Conservation (phyloP, 371 early-diverging fungal species). For the Rhizomucor miehei region DNA sequence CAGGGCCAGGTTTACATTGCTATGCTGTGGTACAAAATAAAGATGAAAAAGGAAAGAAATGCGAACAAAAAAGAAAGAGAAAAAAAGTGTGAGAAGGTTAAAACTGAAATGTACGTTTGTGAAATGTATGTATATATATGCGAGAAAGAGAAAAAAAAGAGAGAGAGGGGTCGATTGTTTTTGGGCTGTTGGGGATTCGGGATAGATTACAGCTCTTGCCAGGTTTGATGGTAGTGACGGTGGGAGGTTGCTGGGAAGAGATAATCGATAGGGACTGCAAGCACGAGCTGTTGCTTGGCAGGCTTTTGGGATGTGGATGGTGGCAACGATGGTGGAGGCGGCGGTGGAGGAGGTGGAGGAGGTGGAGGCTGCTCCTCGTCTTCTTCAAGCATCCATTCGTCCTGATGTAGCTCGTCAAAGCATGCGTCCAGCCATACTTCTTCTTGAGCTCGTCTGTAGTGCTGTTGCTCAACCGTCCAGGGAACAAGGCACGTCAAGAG, state of each 20-base stretch:
- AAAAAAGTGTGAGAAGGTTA: conserved; percentile 6
- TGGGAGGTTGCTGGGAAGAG: neutral
- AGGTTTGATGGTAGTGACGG: neutral
- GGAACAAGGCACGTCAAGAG: conserved; percentile 18
- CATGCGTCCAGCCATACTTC: conserved; percentile 40
- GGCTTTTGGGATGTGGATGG: neutral
- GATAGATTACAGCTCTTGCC: neutral
- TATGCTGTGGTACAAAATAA: conserved; percentile 3
- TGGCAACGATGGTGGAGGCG: neutral
- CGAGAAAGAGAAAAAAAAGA: no score
- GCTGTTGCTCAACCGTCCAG: conserved; percentile 2
- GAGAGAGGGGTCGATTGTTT: conserved; percentile 2
- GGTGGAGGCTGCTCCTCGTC: neutral
- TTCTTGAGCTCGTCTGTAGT: conserved; percentile 22
- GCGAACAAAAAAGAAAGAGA: neutral
- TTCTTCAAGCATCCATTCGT: conserved; percentile 16
- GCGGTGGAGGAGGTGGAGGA: no score
- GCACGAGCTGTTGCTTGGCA: conserved; percentile 1
- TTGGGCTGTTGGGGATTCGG: conserved; percentile 1
- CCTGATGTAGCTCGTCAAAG: conserved; percentile 27
- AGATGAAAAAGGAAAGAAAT: conserved; percentile 1
- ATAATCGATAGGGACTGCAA: conserved; percentile 14
- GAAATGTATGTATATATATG: no score
- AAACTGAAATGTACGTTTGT: neutral
- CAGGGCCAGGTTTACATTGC: neutral